These are phyloP conservation scores for Plasmodium vinckei DNA, from an alignment of 169 alveolate species.

Conservation along the genomic window DNA sequence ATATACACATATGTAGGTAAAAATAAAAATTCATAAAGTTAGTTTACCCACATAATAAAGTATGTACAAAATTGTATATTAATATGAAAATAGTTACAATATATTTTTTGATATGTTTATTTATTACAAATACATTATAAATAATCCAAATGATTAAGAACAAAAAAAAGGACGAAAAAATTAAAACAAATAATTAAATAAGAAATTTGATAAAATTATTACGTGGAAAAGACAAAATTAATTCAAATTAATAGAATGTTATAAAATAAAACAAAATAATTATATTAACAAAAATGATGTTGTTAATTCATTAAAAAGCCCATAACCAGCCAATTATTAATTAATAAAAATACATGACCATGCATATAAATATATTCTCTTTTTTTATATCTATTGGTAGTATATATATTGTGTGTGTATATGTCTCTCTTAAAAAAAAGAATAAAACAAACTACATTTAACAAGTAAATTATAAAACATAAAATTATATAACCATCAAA, in stretches of 20 bases:
- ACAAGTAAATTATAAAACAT: not conserved
- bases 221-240: constrained; percentile 11
- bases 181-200: constrained; percentile 50
- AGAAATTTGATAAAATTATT: constrained; percentile 53
- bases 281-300: constrained; percentile 3
- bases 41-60: not conserved
- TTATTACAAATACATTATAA: not conserved
- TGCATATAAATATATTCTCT: not conserved
- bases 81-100: constrained; percentile 12
- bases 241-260: not conserved
- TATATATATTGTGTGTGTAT: not conserved
- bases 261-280: constrained; percentile 34
- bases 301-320: not conserved
- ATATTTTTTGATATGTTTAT: not conserved
- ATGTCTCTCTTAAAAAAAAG: not conserved
- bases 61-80: not conserved
- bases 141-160: not conserved
- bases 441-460: not conserved
- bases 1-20: not conserved
- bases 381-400: not conserved
- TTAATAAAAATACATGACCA: not conserved
- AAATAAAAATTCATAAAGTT: constrained; percentile 5
- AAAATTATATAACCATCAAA: not conserved
- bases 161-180: constrained; percentile 17
- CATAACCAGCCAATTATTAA: not conserved